Evolutionary conservation across 2,329 filamentous ascomycete species (phyloP).

Genomic region (Apiospora marii): DNA sequence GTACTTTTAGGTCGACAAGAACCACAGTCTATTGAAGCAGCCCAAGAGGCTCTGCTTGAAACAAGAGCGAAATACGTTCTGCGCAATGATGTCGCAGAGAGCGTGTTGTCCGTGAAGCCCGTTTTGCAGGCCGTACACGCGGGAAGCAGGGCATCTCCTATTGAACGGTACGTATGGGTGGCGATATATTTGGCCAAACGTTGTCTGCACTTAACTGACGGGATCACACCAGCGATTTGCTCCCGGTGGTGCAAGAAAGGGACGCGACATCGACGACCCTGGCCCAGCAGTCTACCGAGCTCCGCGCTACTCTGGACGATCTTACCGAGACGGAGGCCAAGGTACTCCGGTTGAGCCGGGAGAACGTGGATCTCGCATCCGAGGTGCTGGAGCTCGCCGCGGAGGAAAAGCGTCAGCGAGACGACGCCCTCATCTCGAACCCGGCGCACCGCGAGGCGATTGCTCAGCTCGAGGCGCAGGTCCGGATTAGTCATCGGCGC

Average conservation of each 20-base stretch:
- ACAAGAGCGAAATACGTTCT: slow-evolving; percentile 75
- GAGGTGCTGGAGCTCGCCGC: slow-evolving; percentile 70
- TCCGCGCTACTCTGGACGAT: slow-evolving; percentile 58
- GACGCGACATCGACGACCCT: slow-evolving; percentile 72
- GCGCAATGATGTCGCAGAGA: slow-evolving; percentile 72
- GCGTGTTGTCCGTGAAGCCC: slow-evolving; percentile 75
- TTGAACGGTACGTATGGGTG: slow-evolving; percentile 67
- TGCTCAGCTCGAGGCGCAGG: slow-evolving; percentile 62
- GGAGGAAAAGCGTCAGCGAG: slow-evolving; percentile 60
- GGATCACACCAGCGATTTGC: slow-evolving; percentile 56
- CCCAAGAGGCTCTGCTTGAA: slow-evolving; percentile 73
- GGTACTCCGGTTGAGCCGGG: slow-evolving; percentile 60
- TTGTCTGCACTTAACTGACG: background rate
- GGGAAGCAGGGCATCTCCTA: slow-evolving; percentile 67
- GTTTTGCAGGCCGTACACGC: slow-evolving; percentile 80
- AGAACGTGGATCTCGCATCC: slow-evolving; percentile 69
- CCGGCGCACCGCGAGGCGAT: slow-evolving; percentile 62
- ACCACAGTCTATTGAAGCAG: slow-evolving; percentile 52
- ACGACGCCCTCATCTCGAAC: slow-evolving; percentile 59
- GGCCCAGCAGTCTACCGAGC: slow-evolving; percentile 63
- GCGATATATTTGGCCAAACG: background rate
- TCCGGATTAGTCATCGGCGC: slow-evolving; percentile 69
- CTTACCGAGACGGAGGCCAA: slow-evolving; percentile 66
- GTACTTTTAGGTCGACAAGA: background rate
- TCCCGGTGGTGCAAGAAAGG: slow-evolving; percentile 71